Conservation (phyloP, 108 stramenopile genomes). For the Cyclotella kingstonii region DNA sequence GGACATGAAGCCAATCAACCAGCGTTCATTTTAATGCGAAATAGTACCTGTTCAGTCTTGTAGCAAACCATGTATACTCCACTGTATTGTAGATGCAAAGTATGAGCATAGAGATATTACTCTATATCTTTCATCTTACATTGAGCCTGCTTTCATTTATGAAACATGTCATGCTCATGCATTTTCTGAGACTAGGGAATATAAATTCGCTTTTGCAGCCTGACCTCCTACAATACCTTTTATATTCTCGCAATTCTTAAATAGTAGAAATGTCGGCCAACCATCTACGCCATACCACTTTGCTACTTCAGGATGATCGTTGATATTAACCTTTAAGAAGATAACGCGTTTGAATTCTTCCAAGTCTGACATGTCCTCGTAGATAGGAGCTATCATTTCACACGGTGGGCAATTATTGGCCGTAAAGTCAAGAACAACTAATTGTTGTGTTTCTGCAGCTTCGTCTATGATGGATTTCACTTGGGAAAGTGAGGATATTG, state of each 20-base stretch:
- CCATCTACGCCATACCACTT: constrained; percentile 26
- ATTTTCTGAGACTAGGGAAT: constrained; percentile 12
- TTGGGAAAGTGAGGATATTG: constrained; percentile 17
- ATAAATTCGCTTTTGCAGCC: constrained; percentile 25
- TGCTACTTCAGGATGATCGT: constrained; percentile 25
- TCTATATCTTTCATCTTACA: too few relatives aligned
- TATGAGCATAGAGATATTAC: too few relatives aligned
- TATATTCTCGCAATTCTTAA: constrained; percentile 4
- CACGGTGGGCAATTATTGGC: constrained; percentile 36
- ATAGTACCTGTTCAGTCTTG: too few relatives aligned
- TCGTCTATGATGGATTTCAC: constrained; percentile 11
- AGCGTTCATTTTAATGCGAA: too few relatives aligned
- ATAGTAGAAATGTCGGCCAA: constrained; percentile 34
- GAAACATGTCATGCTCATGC: neutral
- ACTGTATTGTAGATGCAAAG: too few relatives aligned
- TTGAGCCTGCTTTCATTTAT: too few relatives aligned
- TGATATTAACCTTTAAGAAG: constrained; percentile 31
- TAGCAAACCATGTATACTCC: too few relatives aligned
- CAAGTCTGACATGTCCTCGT: constrained; percentile 11
- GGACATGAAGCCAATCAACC: too few relatives aligned
- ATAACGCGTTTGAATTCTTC: constrained; percentile 15
- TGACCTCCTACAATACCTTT: constrained; percentile 21
- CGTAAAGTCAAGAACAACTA: constrained; percentile 29
- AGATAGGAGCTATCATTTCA: constrained; percentile 35
- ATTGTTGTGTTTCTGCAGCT: neutral